Base-by-base conservation (phyloP, 352 stramenopile genomes). In the Thalassiosira mediterranea region DNA sequence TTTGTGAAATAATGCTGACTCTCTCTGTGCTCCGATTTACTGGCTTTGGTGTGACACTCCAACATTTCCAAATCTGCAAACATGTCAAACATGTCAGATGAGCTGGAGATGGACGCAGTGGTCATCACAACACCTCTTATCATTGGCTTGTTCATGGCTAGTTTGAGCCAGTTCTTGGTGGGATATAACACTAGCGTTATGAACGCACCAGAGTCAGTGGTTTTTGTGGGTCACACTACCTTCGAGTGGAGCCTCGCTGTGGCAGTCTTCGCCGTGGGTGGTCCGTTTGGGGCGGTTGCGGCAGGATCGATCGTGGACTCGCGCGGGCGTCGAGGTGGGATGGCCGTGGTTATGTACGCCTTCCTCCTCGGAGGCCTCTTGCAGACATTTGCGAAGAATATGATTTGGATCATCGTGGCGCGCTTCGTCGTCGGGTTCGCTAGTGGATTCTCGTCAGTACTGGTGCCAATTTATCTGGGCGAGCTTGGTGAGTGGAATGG, bases 381-480 rank as follows among this genome's bases (percentile, higher is more conserved):
- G 17, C 81, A 95, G 67, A 86, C 73, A 29, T 74, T 93, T 70
- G 87, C 92, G 13, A 70, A 72, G 1, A 80, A 81, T 51, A 91
- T 96, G 61, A 52, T 83, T 15, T 84, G 60, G 23, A 83, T 96
- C 38, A 93, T 92, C 48, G 19, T 90, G 17, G 79, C 78, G 21
- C 74, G 92, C 37, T 91, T 94, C 11, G 73, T 96, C 17, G 89
- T 94, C 76, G 92, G 92, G 56, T 90, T 95, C 78, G 91, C 91
- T 17, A 90, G 72, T 65, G 92, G 91, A 51, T 91, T 87, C 60
- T 86, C 81, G 10, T 89, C 79, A 7, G 90, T 96, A 19, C 61
- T 96, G n/a, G 87, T 95, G 8, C 93, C 93, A 8, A 90, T 96
- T 44, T 96, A 96, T 83, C 73, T 96, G 2, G 91, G 91, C 28